Percentiles rank a stretch among this genome's conserved stretches.
These are phyloP conservation scores for Schwanniomyces vanrijiae DNA, from an alignment of 805 yeast genomes.

Conservation along the genomic window DNA sequence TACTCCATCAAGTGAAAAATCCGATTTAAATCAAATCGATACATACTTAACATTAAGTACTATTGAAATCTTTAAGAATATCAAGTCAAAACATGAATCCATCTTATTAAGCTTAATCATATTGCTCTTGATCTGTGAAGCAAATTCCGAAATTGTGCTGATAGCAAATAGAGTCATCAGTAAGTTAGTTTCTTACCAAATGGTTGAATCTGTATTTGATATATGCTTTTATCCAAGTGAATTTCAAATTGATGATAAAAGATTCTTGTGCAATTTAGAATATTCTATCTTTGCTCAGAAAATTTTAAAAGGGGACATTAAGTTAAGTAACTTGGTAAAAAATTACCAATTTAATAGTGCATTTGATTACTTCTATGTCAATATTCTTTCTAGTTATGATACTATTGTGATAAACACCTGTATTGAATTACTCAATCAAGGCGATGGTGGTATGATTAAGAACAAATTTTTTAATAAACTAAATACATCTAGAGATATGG, in stretches of 20 bases:
- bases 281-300: conserved; percentile 32
- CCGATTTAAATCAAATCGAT: background rate
- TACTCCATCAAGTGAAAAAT: background rate
- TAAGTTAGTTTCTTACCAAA: conserved; percentile 24
- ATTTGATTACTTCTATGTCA: conserved; percentile 24
- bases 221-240: conserved; percentile 19
- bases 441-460: conserved; percentile 43
- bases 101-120: conserved; percentile 28
- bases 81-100: conserved; percentile 26
- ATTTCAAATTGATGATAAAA: conserved; percentile 7
- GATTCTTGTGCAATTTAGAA: conserved; percentile 18
- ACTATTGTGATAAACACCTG: conserved; percentile 38
- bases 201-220: conserved; percentile 24
- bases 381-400: conserved; percentile 17
- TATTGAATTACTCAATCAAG: conserved; percentile 26
- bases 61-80: conserved; percentile 25
- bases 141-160: conserved; percentile 23
- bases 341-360: conserved; percentile 20
- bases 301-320: conserved; percentile 18
- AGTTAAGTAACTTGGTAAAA: conserved; percentile 17
- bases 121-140: conserved; percentile 33
- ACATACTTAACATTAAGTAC: conserved; percentile 19
- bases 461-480: conserved; percentile 40
- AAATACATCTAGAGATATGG: conserved; percentile 29
- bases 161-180: conserved; percentile 22